phyloP scores from a whole-genome alignment of 257 asterid genomes.

The Primulina huaijiensis region DNA sequence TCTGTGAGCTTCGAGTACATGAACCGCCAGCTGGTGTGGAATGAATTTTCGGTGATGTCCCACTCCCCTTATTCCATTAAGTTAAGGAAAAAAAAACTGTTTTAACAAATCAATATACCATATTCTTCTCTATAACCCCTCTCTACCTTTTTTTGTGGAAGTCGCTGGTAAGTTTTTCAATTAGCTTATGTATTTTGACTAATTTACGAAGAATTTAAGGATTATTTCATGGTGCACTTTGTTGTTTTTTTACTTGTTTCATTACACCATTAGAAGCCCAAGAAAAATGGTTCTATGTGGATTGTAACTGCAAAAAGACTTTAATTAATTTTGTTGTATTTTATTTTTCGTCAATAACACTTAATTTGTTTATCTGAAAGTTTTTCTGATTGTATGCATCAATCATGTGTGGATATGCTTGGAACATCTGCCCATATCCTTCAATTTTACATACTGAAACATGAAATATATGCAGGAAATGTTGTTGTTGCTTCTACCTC shows the following conservation, averaged over 20 bases:
- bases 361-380: background rate
- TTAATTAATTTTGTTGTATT: background rate
- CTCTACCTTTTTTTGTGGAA: constrained; percentile 1
- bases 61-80: constrained; percentile 21
- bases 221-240: constrained; percentile 2
- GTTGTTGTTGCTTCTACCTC: constrained; percentile 90
- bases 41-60: constrained; percentile 80
- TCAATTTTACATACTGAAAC: constrained; percentile 29
- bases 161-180: background rate
- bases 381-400: background rate
- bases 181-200: background rate
- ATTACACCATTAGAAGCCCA: background rate
- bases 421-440: constrained; percentile 15
- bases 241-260: constrained; percentile 7
- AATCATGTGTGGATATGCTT: constrained; percentile 1
- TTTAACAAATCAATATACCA: background rate
- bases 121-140: constrained; percentile 2
- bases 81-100: constrained; percentile 6
- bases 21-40: constrained; percentile 98
- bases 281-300: background rate
- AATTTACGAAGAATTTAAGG: background rate
- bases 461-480: constrained; percentile 60
- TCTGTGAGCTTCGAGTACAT: constrained; percentile 97
- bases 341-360: background rate
- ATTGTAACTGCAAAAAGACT: background rate